Conservation (phyloP, 1,139 yeast genomes). For the Pichia sp. region DNA sequence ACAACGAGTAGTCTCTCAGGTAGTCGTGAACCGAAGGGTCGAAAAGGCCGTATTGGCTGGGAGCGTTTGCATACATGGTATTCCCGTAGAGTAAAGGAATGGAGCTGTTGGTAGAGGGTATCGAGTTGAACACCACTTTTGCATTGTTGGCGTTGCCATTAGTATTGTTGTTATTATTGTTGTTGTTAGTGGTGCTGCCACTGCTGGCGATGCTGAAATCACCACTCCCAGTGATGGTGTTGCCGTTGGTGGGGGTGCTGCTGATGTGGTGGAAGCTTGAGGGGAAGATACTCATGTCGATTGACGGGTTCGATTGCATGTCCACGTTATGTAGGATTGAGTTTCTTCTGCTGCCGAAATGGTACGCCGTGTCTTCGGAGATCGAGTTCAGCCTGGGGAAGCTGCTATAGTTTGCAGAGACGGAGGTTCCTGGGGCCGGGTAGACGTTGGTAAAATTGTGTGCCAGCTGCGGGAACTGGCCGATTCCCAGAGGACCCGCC, state of each 20-base stretch:
- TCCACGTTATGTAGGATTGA: constrained; percentile 18
- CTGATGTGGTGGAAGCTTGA: background rate
- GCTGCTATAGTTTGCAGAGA: background rate
- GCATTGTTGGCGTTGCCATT: background rate
- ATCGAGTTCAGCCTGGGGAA: constrained; percentile 24
- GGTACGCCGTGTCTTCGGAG: constrained; percentile 25
- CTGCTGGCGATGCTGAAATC: background rate
- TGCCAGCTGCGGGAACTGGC: constrained; percentile 1
- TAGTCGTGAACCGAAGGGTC: constrained; percentile 5
- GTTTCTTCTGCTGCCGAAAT: constrained; percentile 22
- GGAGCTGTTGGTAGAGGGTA: background rate
- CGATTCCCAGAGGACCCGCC: background rate
- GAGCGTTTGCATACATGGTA: constrained; percentile 26
- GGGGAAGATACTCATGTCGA: constrained; percentile 1
- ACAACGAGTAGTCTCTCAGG: constrained; percentile 2
- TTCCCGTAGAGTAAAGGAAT: constrained; percentile 20
- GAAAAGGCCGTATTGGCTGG: constrained; percentile 2
- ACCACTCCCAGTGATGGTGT: background rate
- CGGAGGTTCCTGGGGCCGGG: background rate
- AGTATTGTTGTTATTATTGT: background rate
- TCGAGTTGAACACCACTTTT: background rate
- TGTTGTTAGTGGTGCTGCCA: background rate
- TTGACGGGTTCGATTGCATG: constrained; percentile 11
- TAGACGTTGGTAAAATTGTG: background rate
- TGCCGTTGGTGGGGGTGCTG: background rate